Conservation (phyloP, 2,329 filamentous ascomycete genomes). For the Alternaria tenuissima region DNA sequence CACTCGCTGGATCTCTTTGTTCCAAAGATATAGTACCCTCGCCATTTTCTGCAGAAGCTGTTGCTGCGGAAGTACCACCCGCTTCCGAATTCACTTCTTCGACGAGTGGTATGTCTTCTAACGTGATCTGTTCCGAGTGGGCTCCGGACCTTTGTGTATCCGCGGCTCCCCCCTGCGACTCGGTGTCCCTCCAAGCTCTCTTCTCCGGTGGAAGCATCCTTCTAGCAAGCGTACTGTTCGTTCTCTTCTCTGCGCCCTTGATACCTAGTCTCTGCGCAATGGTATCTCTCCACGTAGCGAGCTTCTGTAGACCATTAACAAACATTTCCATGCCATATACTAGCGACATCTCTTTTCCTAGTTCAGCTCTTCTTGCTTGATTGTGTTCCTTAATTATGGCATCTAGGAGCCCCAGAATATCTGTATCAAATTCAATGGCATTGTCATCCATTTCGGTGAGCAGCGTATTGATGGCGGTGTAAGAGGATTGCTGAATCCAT, state of each 20-base stretch:
- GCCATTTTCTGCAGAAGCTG: neutral
- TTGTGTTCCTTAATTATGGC: slow-evolving; percentile 42
- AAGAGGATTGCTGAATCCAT: slow-evolving; percentile 69
- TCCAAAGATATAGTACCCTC: neutral
- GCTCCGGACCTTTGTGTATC: neutral
- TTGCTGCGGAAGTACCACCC: neutral
- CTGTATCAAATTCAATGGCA: slow-evolving; percentile 65
- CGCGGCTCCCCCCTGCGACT: neutral
- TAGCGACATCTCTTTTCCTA: slow-evolving; percentile 38
- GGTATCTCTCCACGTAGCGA: slow-evolving; percentile 42
- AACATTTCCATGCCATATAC: slow-evolving; percentile 50
- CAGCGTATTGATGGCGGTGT: slow-evolving; percentile 62
- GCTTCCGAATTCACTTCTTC: neutral
- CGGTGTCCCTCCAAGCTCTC: neutral
- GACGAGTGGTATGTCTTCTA: neutral
- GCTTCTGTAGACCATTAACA: slow-evolving; percentile 37
- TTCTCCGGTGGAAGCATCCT: neutral
- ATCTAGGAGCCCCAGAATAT: slow-evolving; percentile 55
- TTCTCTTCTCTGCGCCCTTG: slow-evolving; percentile 4
- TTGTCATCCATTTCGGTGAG: slow-evolving; percentile 72
- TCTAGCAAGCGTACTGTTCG: neutral
- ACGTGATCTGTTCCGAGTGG: neutral
- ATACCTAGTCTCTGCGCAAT: slow-evolving; percentile 42
- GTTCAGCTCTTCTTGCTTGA: slow-evolving; percentile 30
- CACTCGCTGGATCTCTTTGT: neutral